Conservation (phyloP, 2,329 filamentous ascomycete genomes). For the Sclerotinia trifoliorum region DNA sequence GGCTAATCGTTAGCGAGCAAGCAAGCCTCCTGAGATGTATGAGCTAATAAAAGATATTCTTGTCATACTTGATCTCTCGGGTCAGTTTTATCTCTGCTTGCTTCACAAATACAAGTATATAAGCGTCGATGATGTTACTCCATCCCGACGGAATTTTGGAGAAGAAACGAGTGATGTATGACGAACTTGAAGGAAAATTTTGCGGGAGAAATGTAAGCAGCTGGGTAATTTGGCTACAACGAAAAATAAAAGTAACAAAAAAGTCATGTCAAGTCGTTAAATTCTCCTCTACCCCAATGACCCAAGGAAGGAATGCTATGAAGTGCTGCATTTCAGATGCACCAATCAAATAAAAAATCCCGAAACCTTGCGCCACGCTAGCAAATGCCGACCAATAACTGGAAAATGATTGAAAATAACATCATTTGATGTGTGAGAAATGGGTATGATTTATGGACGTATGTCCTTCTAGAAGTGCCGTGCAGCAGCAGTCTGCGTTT, state of each 20-base stretch:
- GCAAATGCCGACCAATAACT: constrained; percentile 19
- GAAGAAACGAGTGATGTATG: neutral
- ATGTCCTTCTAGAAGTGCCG: neutral
- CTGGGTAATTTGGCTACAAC: neutral
- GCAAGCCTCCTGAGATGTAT: neutral
- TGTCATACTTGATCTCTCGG: neutral
- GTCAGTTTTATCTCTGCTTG: neutral
- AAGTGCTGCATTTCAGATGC: constrained; percentile 17
- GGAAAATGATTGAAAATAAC: constrained; percentile 16
- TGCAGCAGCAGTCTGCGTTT: neutral
- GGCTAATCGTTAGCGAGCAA: neutral
- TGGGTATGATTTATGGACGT: neutral
- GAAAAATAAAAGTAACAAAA: constrained; percentile 6
- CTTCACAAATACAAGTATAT: constrained; percentile 7
- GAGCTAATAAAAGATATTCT: neutral
- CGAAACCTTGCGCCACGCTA: constrained; percentile 20
- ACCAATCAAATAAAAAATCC: constrained; percentile 15
- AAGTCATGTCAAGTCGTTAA: constrained; percentile 15
- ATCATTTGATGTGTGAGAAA: constrained; percentile 26
- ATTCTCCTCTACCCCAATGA: neutral
- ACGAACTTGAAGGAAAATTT: neutral
- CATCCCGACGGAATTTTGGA: neutral
- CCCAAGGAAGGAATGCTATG: constrained; percentile 6
- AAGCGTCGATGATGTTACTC: neutral
- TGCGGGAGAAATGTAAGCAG: neutral